Evolutionary conservation across 495 filamentous ascomycete species (phyloP).

Genomic region (Penicillium malachiteum): DNA sequence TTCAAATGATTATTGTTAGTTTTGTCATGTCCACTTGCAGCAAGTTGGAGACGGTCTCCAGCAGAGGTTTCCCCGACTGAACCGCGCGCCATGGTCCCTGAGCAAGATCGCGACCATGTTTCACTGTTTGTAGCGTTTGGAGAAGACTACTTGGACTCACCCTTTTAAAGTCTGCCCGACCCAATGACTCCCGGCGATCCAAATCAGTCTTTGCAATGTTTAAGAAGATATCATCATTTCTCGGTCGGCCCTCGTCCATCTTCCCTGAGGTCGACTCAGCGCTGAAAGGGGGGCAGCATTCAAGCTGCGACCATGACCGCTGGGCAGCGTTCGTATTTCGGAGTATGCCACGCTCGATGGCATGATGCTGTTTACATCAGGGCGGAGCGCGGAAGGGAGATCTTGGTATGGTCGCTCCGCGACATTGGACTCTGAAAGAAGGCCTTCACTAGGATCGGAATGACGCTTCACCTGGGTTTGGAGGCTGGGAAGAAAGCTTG

Average conservation of each 20-base stretch:
- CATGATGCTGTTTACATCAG: constrained; percentile 39
- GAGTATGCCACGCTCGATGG: constrained; percentile 29
- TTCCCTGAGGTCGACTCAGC: constrained; percentile 19
- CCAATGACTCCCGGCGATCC: constrained; percentile 43
- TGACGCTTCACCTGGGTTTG: constrained; percentile 7
- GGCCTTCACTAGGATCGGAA: constrained; percentile 1
- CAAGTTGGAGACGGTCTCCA: background rate
- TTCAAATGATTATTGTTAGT: background rate
- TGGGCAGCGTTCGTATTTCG: constrained; percentile 32
- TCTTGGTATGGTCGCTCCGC: constrained; percentile 26
- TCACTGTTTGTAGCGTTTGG: background rate
- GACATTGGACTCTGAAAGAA: constrained; percentile 29
- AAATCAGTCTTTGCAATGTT: constrained; percentile 60
- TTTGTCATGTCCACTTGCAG: too few species aligned
- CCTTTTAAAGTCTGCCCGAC: constrained; percentile 48
- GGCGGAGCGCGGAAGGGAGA: constrained; percentile 19
- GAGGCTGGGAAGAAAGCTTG: constrained; percentile 30
- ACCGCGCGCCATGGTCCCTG: constrained; percentile 1
- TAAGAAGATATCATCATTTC: constrained; percentile 62
- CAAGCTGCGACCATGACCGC: constrained; percentile 30
- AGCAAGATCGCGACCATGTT: background rate
- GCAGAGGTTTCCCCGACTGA: background rate
- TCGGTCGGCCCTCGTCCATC: constrained; percentile 34
- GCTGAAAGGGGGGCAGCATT: constrained; percentile 24
- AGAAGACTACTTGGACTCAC: constrained; percentile 34